A percentile compares a stretch with the other conserved stretches of the same genome.
Conservation (phyloP, 768 basidiomycete species). For the Tremella yokohamensis region DNA sequence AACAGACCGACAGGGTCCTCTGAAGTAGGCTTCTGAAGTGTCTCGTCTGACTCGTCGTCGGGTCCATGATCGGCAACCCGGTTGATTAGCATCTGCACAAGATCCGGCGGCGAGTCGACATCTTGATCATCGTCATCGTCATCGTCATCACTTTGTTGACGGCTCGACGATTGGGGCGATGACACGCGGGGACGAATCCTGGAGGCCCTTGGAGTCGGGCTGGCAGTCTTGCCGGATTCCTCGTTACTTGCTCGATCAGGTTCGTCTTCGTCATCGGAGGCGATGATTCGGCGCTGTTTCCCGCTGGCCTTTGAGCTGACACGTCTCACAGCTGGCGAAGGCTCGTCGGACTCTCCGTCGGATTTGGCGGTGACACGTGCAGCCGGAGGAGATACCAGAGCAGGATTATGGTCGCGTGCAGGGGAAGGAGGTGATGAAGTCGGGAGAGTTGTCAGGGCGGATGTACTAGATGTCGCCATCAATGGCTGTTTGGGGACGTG, state of each 20-base stretch:
- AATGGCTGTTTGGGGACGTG: neutral
- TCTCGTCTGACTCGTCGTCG: neutral
- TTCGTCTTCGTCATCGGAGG: slow-evolving; percentile 2
- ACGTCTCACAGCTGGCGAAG: no score
- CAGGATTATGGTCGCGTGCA: no score
- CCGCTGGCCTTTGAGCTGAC: no score
- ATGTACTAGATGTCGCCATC: neutral
- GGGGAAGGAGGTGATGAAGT: neutral
- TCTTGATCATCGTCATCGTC: neutral
- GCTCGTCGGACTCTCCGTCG: no score
- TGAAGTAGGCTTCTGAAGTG: neutral
- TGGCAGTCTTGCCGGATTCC: no score
- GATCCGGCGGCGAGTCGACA: neutral
- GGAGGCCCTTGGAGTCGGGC: no score
- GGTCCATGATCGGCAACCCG: neutral
- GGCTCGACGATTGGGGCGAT: neutral
- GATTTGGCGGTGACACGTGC: no score
- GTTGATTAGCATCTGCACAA: neutral
- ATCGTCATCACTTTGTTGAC: neutral
- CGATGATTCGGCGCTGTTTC: neutral
- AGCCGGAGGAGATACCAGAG: no score
- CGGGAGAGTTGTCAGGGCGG: neutral
- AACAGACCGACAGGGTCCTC: slow-evolving; percentile 2
- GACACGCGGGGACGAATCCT: no score
- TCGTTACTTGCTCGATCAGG: no score